Conservation (phyloP, 139 green algal genomes). For the Coelastrella sp. region DNA sequence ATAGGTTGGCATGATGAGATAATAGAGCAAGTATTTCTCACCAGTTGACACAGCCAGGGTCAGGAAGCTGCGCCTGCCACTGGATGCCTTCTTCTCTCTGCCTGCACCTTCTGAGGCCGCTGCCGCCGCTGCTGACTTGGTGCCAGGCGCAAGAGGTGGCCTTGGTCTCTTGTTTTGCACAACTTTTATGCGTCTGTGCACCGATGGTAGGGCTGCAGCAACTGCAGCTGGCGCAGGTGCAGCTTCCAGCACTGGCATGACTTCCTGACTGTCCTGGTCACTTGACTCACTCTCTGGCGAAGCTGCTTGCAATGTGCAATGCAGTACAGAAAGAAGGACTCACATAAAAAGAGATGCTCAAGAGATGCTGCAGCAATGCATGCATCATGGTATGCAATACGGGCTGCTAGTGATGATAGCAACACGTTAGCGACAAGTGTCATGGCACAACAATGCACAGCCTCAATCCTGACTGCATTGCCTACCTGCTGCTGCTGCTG, state of each 20-base stretch:
- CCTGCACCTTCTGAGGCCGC: conserved; percentile 11
- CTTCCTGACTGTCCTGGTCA: not conserved
- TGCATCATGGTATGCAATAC: too few species aligned
- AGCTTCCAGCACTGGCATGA: not conserved
- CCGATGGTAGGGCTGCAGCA: not conserved
- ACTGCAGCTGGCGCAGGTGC: not conserved
- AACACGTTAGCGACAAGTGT: too few species aligned
- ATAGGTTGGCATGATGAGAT: too few species aligned
- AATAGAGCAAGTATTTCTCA: not conserved
- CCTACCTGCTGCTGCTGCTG: not conserved
- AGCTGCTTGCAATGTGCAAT: too few species aligned
- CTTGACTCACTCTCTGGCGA: too few species aligned
- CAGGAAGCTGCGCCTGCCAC: conserved; percentile 42
- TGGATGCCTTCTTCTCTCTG: conserved; percentile 36
- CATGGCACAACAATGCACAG: not conserved
- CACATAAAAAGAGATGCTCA: too few species aligned
- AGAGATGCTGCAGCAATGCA: too few species aligned
- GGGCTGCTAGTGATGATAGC: too few species aligned
- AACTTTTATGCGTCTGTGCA: not conserved
- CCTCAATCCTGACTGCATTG: not conserved
- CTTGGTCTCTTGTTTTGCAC: not conserved
- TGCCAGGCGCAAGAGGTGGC: conserved; percentile 35
- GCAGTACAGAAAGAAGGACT: too few species aligned
- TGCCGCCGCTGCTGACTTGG: conserved; percentile 24
- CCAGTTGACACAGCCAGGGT: conserved; percentile 32